Percentiles rank a stretch among this genome's conserved stretches.
These are phyloP conservation scores for Podaxis sp. DNA, from an alignment of 768 basidiomycete genomes.

Conservation along the genomic window DNA sequence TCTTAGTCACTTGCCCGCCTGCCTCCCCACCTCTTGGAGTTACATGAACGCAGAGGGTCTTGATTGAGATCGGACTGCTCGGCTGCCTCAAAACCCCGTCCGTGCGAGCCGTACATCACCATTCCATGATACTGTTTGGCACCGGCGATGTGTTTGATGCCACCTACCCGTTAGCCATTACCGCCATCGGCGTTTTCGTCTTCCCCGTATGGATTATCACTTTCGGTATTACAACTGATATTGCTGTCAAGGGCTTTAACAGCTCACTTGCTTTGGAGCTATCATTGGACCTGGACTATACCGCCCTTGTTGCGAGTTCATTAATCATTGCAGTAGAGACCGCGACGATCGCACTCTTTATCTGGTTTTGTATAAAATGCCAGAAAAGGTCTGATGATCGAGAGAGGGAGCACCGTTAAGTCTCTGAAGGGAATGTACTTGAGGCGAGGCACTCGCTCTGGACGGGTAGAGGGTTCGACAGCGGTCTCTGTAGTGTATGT, in stretches of 20 bases:
- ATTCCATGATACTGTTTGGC: no score
- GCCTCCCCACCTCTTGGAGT: no score
- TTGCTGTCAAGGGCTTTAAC: constrained; percentile 5
- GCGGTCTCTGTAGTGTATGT: neutral
- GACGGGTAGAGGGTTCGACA: neutral
- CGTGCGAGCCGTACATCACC: neutral
- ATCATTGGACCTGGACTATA: neutral
- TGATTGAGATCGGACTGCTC: neutral
- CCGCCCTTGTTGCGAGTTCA: neutral
- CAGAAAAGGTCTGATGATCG: neutral
- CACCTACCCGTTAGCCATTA: neutral
- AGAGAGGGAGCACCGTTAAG: neutral
- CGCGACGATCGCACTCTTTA: neutral
- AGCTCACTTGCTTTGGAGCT: neutral
- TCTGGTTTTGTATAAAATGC: neutral
- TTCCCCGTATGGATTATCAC: neutral
- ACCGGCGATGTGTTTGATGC: no score
- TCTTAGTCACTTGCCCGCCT: no score
- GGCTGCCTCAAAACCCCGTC: neutral
- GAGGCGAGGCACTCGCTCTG: neutral
- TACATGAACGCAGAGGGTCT: neutral
- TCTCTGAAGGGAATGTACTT: no score
- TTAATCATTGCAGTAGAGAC: neutral
- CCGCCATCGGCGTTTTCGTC: neutral
- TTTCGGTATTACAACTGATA: neutral